A percentile compares a stretch with the other conserved stretches of the same genome.
phyloP scores from a whole-genome alignment of 768 basidiomycete species.

The Dioszegia hungarica region DNA sequence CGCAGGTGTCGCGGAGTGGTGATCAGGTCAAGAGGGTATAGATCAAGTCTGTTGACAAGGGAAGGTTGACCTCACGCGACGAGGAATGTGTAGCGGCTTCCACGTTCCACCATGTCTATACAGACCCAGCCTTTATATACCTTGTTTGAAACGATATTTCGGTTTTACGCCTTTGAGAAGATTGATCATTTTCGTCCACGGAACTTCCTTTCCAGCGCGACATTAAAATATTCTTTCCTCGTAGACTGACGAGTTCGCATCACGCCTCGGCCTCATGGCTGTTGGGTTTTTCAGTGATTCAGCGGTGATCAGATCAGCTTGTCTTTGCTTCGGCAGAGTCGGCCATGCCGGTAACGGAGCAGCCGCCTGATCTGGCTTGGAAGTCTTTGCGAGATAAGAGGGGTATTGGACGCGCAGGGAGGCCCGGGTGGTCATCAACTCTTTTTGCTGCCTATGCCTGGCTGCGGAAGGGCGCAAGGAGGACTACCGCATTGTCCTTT shows the following conservation, averaged over 20 bases:
- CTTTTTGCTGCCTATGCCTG: constrained; percentile 20
- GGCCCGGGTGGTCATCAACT: constrained; percentile 43
- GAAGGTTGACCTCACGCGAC: no score
- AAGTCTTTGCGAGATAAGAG: constrained; percentile 41
- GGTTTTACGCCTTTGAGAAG: constrained; percentile 45
- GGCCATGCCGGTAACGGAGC: constrained; percentile 46
- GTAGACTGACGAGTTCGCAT: constrained; percentile 41
- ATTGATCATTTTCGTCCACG: constrained; percentile 37
- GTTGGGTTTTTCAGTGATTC: constrained; percentile 20
- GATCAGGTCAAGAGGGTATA: no score
- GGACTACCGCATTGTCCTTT: no score
- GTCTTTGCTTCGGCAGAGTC: constrained; percentile 10
- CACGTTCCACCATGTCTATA: no score
- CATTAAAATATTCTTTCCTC: constrained; percentile 36
- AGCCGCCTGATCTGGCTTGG: constrained; percentile 42
- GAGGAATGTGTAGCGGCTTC: no score
- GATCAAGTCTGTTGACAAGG: no score
- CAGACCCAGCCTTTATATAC: not conserved
- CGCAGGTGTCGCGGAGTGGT: not conserved
- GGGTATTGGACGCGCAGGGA: constrained; percentile 40
- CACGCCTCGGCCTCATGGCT: constrained; percentile 36
- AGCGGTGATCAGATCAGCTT: constrained; percentile 43
- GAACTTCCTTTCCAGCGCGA: constrained; percentile 41
- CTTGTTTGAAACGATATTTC: not conserved
- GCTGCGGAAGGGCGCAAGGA: not conserved